Evolutionary conservation across 192 early-diverging fungal species (phyloP), one percentile per base, ranked within the genome.

Genomic region (Haplosporangium gracile): DNA sequence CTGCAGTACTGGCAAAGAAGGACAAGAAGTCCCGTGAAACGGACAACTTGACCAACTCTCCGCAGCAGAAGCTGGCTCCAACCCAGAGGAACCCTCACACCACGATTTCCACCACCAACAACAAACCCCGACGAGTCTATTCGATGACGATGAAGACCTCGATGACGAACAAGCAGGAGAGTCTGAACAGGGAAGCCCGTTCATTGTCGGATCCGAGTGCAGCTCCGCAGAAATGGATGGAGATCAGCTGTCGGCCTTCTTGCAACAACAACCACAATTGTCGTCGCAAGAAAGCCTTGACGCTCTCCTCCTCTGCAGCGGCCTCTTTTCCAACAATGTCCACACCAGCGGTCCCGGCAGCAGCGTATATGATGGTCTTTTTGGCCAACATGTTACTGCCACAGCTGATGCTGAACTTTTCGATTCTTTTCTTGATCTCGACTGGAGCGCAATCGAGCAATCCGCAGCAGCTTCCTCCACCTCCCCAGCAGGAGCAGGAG

Each of bases 361-460:
- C 72, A 72, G 42, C 78, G 57, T 68, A n/a, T 68, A 81, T 76
- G 73, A 74, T 81, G 88, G 76, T 80, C 40, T 72, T 86, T 68
- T 34, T 82, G 51, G 69, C 83, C 60, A 65, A 65, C 75, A 82
- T 36, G 71, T 81, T 86, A 68, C 85, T 88, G 89, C 85, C 85
- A 26, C 89, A 88, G 81, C 45, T 88, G 78, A 82, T 89, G 80
- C 78, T 89, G 89, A 89, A 81, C 80, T 89, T 87, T 82, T 89
- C 85, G 89, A 89, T 81, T 85, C 82, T 88, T 88, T 88, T 89
- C 77, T 88, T 83, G 85, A 88, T 80, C 82, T 90, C 87, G 82
- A 91, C 78, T 87, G 88, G 85, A 81, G 72, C 80, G 53, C 80
- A 51, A 86, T 81, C 79, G 79, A 86, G 75, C 79, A 80, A 72